Conservation (phyloP, 2,329 filamentous ascomycete genomes). For the Trichoderma sp. region DNA sequence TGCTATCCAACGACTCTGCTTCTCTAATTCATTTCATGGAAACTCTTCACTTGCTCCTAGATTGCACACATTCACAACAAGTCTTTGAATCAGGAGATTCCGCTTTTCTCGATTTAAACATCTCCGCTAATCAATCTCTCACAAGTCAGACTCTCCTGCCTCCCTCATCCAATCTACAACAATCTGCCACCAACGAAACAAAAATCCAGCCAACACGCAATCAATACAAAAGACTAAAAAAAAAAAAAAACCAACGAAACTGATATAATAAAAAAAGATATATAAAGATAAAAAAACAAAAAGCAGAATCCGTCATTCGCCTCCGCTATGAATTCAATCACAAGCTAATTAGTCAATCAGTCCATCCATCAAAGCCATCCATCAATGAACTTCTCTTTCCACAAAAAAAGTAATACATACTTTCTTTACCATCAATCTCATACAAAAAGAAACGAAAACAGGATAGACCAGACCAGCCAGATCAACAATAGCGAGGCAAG, state of each 20-base stretch:
- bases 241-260: neutral
- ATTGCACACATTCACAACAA: too few relatives aligned
- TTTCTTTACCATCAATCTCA: constrained; percentile 2
- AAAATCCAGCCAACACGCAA: neutral
- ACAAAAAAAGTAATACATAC: neutral
- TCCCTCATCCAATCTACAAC: neutral
- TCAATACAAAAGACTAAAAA: neutral
- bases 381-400: neutral
- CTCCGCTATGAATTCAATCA: constrained; percentile 33
- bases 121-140: neutral
- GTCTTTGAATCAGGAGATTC: neutral
- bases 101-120: neutral
- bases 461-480: neutral
- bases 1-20: neutral
- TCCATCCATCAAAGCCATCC: neutral
- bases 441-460: neutral
- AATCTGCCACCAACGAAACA: neutral
- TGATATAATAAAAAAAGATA: neutral
- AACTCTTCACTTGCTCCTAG: neutral
- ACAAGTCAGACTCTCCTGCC: too few relatives aligned
- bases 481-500: neutral
- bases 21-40: neutral
- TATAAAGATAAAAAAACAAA: constrained; percentile 17
- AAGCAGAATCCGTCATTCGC: constrained; percentile 30
- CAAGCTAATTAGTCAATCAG: constrained; percentile 4